phyloP scores from a whole-genome alignment of 805 yeast genomes.

The Wickerhamomyces xylosicus region DNA sequence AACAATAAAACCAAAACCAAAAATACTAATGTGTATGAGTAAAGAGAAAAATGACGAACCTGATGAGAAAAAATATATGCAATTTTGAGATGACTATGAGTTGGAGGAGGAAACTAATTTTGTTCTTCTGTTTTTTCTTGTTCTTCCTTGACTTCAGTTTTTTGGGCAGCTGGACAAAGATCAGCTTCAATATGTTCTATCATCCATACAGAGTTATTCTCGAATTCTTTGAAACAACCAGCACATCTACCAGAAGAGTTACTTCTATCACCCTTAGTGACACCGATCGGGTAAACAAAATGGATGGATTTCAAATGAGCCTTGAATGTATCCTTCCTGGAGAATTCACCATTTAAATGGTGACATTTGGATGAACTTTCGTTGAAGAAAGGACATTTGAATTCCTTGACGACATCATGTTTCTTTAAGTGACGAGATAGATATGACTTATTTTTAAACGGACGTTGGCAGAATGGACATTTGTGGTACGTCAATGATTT shows the following conservation, averaged over 20 bases:
- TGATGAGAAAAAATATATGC: no score
- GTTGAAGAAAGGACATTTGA: slow-evolving; percentile 64
- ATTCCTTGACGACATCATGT: slow-evolving; percentile 69
- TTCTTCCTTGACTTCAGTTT: neutral
- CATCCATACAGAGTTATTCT: slow-evolving; percentile 61
- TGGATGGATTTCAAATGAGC: slow-evolving; percentile 73
- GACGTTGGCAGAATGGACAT: slow-evolving; percentile 63
- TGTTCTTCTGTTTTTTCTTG: neutral
- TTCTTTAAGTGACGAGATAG: slow-evolving; percentile 76
- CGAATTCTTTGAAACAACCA: slow-evolving; percentile 50
- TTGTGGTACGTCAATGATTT: slow-evolving; percentile 13
- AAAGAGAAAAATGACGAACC: no score
- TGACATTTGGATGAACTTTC: slow-evolving; percentile 30
- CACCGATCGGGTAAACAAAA: slow-evolving; percentile 65
- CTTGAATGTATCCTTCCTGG: slow-evolving; percentile 72
- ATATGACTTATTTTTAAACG: slow-evolving; percentile 69
- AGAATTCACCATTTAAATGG: slow-evolving; percentile 63
- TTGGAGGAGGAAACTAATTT: neutral
- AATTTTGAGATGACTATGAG: neutral
- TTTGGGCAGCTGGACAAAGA: slow-evolving; percentile 28
- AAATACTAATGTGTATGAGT: no score
- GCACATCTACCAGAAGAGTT: slow-evolving; percentile 56
- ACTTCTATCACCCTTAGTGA: slow-evolving; percentile 51
- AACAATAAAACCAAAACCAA: no score
- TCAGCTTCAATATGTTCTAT: slow-evolving; percentile 51